These are phyloP conservation scores for Colletotrichum gigasporum DNA, from an alignment of 2,329 filamentous ascomycete genomes.

Conservation along the genomic window DNA sequence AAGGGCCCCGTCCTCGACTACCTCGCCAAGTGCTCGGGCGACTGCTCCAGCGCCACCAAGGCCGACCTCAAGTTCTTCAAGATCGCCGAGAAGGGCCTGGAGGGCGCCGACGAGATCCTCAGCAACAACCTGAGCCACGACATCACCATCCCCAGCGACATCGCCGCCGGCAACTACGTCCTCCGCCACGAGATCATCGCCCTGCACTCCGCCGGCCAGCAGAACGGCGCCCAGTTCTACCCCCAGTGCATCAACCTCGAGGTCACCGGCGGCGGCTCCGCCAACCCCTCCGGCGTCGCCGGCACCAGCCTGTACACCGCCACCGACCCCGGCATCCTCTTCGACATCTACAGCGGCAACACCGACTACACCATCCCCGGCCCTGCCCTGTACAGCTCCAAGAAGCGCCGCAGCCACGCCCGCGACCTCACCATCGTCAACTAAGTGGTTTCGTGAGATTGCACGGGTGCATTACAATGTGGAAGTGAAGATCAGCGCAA, in stretches of 20 bases:
- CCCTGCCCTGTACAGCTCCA: constrained; percentile 34
- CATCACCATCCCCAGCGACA: constrained; percentile 55
- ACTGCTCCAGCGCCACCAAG: constrained; percentile 63
- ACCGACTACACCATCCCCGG: constrained; percentile 43
- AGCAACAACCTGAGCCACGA: constrained; percentile 56
- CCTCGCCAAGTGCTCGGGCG: constrained; percentile 65
- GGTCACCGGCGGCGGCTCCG: constrained; percentile 51
- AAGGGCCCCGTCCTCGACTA: constrained; percentile 71
- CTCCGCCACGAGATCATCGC: constrained; percentile 66
- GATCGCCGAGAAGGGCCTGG: constrained; percentile 64
- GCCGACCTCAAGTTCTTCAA: constrained; percentile 66
- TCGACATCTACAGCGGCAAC: constrained; percentile 43
- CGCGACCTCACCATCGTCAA: constrained; percentile 12
- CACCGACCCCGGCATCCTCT: constrained; percentile 45
- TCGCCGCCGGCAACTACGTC: constrained; percentile 63
- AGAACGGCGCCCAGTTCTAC: constrained; percentile 57
- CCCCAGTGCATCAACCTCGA: constrained; percentile 61
- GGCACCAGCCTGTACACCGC: constrained; percentile 48
- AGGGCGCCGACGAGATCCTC: constrained; percentile 64
- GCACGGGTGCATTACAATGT: neutral
- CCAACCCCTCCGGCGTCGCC: constrained; percentile 39
- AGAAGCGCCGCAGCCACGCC: constrained; percentile 25
- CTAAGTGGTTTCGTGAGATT: neutral
- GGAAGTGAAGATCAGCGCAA: neutral
- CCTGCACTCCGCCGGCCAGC: constrained; percentile 56